Percentiles rank a stretch among this genome's conserved stretches.
Conservation (phyloP, 179 eudicot genomes). For the Beta corolliflora region DNA sequence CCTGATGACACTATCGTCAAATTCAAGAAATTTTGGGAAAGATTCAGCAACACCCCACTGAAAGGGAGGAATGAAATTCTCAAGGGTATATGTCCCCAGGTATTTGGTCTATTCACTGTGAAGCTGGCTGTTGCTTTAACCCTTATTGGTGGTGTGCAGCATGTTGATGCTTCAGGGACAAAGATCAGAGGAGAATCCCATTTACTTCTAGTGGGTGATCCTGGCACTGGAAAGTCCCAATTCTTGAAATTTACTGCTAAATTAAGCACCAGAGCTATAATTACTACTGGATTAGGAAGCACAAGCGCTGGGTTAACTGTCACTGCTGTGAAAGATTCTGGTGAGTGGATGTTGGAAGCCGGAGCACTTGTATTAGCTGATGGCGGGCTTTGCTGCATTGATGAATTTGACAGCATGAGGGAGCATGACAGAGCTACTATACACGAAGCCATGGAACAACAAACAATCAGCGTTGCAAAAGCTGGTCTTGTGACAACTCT, state of each 20-base stretch:
- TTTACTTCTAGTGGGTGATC: constrained; percentile 95
- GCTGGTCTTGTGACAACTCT: constrained; percentile 98
- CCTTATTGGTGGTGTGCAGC: constrained; percentile 95
- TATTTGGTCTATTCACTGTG: constrained; percentile 93
- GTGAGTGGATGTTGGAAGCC: constrained; percentile 99
- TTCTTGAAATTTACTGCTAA: constrained; percentile 87
- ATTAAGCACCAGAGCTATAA: constrained; percentile 72
- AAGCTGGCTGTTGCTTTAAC: constrained; percentile 93
- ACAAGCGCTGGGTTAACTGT: constrained; percentile 95
- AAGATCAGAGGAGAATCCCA: constrained; percentile 96
- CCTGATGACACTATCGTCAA: constrained; percentile 57
- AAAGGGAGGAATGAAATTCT: constrained; percentile 92
- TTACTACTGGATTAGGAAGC: constrained; percentile 84
- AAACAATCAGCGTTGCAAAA: constrained; percentile 94
- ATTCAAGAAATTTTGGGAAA: constrained; percentile 72
- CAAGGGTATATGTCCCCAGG: constrained; percentile 80
- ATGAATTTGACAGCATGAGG: constrained; percentile 95
- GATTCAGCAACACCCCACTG: constrained; percentile 64
- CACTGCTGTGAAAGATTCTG: constrained; percentile 61
- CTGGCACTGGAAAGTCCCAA: constrained; percentile 94
- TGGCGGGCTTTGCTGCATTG: constrained; percentile 97
- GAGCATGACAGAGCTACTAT: constrained; percentile 97
- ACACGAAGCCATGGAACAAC: constrained; percentile 99
- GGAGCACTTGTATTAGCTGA: constrained; percentile 97
- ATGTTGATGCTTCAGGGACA: constrained; percentile 93